Base-by-base conservation (phyloP, 148 eudicot genomes). In the Fagopyrum tataricum region DNA sequence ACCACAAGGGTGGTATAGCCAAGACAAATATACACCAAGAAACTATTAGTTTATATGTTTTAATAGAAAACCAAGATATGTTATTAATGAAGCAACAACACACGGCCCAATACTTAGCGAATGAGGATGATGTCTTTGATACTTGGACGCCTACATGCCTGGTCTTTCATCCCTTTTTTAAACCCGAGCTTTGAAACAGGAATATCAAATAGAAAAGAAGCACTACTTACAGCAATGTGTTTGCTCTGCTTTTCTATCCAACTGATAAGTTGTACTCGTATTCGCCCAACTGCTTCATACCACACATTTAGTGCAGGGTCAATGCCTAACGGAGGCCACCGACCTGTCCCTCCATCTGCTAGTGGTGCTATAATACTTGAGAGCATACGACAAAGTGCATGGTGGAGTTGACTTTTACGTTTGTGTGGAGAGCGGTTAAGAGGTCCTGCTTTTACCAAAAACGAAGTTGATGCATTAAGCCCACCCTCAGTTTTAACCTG, bases 201-300 rank as follows among this genome's bases (percentile, higher is more conserved):
- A 56, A 56, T 31, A 56, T 3, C 11, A 59, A 2, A 59, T 23
- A 23, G 24, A 7, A 59, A 59, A 6, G 17, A 21, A 78, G 56
- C 49, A 76, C 55, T 44, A 85, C 98, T 84, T 84, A 95, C 99
- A 84, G 97, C 78, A 43, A 95, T 76, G 83, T 95, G 99, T 87
- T 95, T 95, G 79, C 92, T 95, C 82, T 95, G 97, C 79, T 90
- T 95, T 82, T 95, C 99, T 87, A 92, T 91, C 99, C 99, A 95
- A 76, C 86, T 84, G 84, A 91, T 82, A 72, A 95, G 89, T 71
- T 88, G 92, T 75, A 73, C 84, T 76, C 96, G 83, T 83, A 91
- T 90, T 70, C 99, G 88, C 41, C 92, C 99, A 84, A 92, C 94
- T 72, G 96, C 96, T 78, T 95, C 99, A 82, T 95, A 90, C 99